Evolutionary conservation across 1,284 basidiomycete species (phyloP), one percentile per base, ranked within the genome.

Genomic region (Cryptococcus jaspeensis): DNA sequence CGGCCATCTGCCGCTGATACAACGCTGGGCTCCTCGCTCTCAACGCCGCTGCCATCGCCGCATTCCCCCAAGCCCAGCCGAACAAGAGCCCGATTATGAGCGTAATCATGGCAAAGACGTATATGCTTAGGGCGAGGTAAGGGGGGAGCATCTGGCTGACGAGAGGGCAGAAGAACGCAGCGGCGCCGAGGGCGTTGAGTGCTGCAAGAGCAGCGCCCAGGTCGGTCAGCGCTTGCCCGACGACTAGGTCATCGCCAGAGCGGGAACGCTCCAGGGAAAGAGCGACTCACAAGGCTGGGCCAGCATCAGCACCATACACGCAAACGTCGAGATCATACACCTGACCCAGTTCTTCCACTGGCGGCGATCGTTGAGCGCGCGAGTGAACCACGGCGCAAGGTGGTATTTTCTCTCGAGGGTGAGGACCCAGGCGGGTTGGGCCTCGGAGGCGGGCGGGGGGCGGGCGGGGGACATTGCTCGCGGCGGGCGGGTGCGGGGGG

Each of bases 51-150:
- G 83, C 85, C 86, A 89, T 89, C 0, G 83, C 85, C 1, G 87
- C 87, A 38, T 79, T 81, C 5, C 86, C 86, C 79, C 87, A 83
- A 0, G 84, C 89, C 89, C 89, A 91, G 8, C 89, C 89, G 5
- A 88, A 50, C 1, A 82, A 74, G 74, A 87, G 80, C 0, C 89
- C 88, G 56, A 84, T 20, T 1, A 83, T 68, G 20, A 87, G 65
- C 0, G 82, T 84, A 4, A 78, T 58, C 6, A 83, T 77, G 8
- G 77, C 80, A 48, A 78, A 69, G 18, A 75, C 22, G 63, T 70
- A 76, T 3, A 78, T 52, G 16, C 65, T 63, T 20, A 74, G 18
- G 0, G 77, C 71, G 62, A 78, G 67, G 8, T 46, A 65, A 1
- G 78, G 75, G 7, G 78, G 72, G 7, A 75, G 50, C 61, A 79